phyloP scores from a whole-genome alignment of 2,329 filamentous ascomycete species.

The Microdochium bolleyi region DNA sequence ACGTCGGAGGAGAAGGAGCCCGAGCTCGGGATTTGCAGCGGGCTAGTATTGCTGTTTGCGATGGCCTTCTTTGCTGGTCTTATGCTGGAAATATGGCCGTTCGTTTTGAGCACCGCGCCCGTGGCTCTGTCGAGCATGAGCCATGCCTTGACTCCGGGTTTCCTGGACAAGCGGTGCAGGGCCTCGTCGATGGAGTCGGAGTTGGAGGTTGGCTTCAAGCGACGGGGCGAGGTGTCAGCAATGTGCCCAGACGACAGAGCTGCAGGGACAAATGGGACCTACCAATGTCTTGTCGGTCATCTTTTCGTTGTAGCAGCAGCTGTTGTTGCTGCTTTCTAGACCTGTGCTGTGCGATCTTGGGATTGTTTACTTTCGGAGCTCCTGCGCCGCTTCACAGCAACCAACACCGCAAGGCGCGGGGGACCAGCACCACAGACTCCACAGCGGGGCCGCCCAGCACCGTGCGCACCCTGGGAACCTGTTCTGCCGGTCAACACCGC shows the following conservation, averaged over 20 bases:
- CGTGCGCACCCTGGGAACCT: constrained; percentile 7
- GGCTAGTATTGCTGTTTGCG: constrained; percentile 15
- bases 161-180: constrained; percentile 64
- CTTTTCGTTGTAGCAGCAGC: not conserved
- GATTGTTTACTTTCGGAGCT: constrained; percentile 2
- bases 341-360: constrained; percentile 11
- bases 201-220: constrained; percentile 27
- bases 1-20: constrained; percentile 38
- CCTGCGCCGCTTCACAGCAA: constrained; percentile 14
- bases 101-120: constrained; percentile 68
- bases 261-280: constrained; percentile 2
- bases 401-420: not conserved
- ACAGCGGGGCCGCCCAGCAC: constrained; percentile 23
- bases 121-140: constrained; percentile 65
- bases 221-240: not conserved
- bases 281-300: constrained; percentile 20
- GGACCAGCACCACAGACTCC: not conserved
- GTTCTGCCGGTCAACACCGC: constrained; percentile 37
- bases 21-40: constrained; percentile 12
- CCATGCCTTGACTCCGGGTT: constrained; percentile 71
- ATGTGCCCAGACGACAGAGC: not conserved
- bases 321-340: not conserved
- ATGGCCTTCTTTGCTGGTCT: constrained; percentile 28
- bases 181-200: constrained; percentile 57
- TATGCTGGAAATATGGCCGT: constrained; percentile 57